Evolutionary conservation across 176 grass and related monocot genomes (phyloP), one percentile per base, ranked within the genome.

Genomic region (Pontederia paniculata): DNA sequence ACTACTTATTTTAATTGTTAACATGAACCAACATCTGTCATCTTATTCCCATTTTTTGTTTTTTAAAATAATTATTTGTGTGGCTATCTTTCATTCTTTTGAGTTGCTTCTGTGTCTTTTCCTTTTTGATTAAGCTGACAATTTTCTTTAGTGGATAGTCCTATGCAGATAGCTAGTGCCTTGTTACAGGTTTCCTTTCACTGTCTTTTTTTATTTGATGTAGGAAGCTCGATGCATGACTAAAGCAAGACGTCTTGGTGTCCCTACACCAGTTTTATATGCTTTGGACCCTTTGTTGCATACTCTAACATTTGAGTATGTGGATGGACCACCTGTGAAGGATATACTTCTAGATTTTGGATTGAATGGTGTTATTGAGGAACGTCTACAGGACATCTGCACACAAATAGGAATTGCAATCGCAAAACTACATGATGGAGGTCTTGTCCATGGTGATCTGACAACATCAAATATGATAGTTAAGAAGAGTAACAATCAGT

Each of bases 391-490:
- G 64, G 79, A 90, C 64, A 76, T 96, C 15, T 82, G 79, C 66
- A 79, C 52, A 48, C 91, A 96, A 66, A 90, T 96, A 60, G 91
- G 91, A 37, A 90, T 63, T 76, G 91, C 82, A 47, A 71, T 96
- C 2, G 86, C 79, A 10, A 97, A 90, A 66, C 78, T 90, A 57
- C 91, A 97, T 70, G 91, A 90, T 60, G 86, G 86, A 66, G 86
- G 86, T 22, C 91, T 97, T 70, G 58, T 90, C 72, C 91, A 90
- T 66, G 91, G 86, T 52, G 85, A 97, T 77, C 69, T 97, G 45
- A 96, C 91, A 12, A 96, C 91, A 16, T 96, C 91, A 54, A 96
- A 96, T 78, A 96, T 96, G 91, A 79, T 96, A 70, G 58, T 90
- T 45, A 89, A 83, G 79, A 75, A 64, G 44, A 64, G 22, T 37